Conservation (phyloP, 768 basidiomycete genomes). For the Macrolepiota albuminosa region DNA sequence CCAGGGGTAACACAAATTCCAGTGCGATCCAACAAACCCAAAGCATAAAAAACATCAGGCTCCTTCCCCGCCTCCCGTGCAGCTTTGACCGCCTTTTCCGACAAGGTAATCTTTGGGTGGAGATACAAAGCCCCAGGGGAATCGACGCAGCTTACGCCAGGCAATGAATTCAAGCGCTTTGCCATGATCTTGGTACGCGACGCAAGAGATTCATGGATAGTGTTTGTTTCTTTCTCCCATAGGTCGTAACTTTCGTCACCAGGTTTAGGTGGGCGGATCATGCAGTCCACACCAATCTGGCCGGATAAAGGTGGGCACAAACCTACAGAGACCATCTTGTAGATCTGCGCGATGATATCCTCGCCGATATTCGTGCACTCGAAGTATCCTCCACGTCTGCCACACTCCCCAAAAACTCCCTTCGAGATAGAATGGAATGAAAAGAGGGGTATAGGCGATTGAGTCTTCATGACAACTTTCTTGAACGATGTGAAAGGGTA, state of each 20-base stretch:
- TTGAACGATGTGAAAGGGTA: conserved; percentile 94
- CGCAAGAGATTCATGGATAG: conserved; percentile 72
- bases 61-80: conserved; percentile 69
- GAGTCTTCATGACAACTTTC: conserved; percentile 64
- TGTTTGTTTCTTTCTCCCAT: conserved; percentile 81
- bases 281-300: conserved; percentile 90
- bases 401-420: conserved; percentile 94
- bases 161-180: conserved; percentile 70
- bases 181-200: conserved; percentile 71
- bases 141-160: conserved; percentile 87
- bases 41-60: conserved; percentile 87
- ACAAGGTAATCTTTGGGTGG: conserved; percentile 78
- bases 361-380: conserved; percentile 81
- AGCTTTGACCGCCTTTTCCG: conserved; percentile 65
- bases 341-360: conserved; percentile 79
- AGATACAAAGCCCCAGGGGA: conserved; percentile 93
- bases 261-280: conserved; percentile 83
- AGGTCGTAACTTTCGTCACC: conserved; percentile 72
- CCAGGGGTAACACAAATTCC: conserved; percentile 95
- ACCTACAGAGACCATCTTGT: conserved; percentile 92
- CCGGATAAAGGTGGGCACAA: conserved; percentile 89
- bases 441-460: conserved; percentile 77
- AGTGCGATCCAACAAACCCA: conserved; percentile 79
- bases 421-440: conserved; percentile 99
- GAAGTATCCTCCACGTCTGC: conserved; percentile 95